Conservation (phyloP, 1,284 basidiomycete species). For the Malassezia sp. region DNA sequence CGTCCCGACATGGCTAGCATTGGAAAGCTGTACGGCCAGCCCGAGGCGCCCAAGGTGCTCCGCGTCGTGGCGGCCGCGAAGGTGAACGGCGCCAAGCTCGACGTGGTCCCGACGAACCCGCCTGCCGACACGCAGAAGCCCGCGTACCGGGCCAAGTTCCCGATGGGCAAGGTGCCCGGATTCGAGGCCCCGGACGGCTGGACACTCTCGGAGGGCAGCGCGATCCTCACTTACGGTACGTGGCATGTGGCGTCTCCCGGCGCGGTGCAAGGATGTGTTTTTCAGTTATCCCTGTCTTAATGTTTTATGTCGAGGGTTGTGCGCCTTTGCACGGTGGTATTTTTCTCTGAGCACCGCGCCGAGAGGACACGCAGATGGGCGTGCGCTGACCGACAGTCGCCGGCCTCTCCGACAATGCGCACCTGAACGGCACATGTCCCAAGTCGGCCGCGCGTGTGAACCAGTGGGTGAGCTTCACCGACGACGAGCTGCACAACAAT, state of each 20-base stretch:
- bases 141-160: conserved; percentile 39
- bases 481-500: conserved; percentile 51
- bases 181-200: conserved; percentile 69
- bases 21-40: conserved; percentile 38
- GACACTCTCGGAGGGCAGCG: conserved; percentile 63
- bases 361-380: background rate
- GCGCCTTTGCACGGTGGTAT: conserved; percentile 17
- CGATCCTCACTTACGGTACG: conserved; percentile 83
- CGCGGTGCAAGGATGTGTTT: conserved; percentile 47
- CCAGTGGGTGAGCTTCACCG: conserved; percentile 59
- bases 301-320: conserved; percentile 52
- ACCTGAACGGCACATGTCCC: conserved; percentile 56
- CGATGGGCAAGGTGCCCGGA: conserved; percentile 56
- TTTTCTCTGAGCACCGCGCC: conserved; percentile 1
- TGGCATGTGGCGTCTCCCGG: conserved; percentile 57
- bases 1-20: conserved; percentile 32
- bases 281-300: conserved; percentile 46
- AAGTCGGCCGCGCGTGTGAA: conserved; percentile 54
- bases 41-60: conserved; percentile 23
- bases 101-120: conserved; percentile 27
- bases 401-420: conserved; percentile 57
- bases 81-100: conserved; percentile 38
- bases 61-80: conserved; percentile 33
- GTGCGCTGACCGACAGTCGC: conserved; percentile 54
- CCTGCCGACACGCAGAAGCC: conserved; percentile 34